A percentile compares a stretch with the other conserved stretches of the same genome.
These are phyloP conservation scores for Curvularia verruculosa DNA, from an alignment of 2,329 filamentous ascomycete genomes.

Conservation along the genomic window DNA sequence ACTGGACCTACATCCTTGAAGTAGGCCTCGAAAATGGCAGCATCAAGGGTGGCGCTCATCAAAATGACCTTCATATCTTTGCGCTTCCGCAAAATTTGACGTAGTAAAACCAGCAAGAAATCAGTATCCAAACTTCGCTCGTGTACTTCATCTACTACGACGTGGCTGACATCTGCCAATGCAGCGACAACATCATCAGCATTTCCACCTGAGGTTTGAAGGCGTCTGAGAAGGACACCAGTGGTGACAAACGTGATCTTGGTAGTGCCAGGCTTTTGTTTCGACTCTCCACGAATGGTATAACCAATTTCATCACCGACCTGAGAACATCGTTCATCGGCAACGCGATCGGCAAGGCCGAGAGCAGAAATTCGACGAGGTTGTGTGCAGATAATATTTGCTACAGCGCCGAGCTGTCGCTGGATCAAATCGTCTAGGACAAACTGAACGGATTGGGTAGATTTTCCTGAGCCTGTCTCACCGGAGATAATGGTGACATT, in stretches of 20 bases:
- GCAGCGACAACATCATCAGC: constrained; percentile 81
- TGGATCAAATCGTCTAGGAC: constrained; percentile 88
- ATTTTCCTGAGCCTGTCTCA: constrained; percentile 96
- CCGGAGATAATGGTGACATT: constrained; percentile 97
- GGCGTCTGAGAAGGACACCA: constrained; percentile 83
- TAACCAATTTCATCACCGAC: constrained; percentile 92
- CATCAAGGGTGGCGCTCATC: constrained; percentile 96
- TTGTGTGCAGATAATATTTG: constrained; percentile 95
- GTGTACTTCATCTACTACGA: constrained; percentile 96
- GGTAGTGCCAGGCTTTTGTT: constrained; percentile 70
- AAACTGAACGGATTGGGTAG: constrained; percentile 95
- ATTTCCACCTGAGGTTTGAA: constrained; percentile 87
- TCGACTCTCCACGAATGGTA: constrained; percentile 87
- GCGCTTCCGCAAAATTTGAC: constrained; percentile 76
- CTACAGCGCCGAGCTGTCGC: constrained; percentile 72
- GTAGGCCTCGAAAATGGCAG: constrained; percentile 81
- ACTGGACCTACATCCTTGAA: constrained; percentile 76
- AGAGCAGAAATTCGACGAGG: constrained; percentile 93
- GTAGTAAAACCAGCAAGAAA: constrained; percentile 85
- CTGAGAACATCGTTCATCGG: constrained; percentile 81
- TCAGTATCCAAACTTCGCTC: constrained; percentile 94
- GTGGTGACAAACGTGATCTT: constrained; percentile 96
- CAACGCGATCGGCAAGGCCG: constrained; percentile 90
- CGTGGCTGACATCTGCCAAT: constrained; percentile 87
- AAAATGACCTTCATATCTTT: constrained; percentile 87